Percentiles rank a stretch among this genome's conserved stretches.
These are phyloP conservation scores for Globisporangium rhizosaccharum DNA, from an alignment of 352 stramenopile genomes.

Conservation along the genomic window DNA sequence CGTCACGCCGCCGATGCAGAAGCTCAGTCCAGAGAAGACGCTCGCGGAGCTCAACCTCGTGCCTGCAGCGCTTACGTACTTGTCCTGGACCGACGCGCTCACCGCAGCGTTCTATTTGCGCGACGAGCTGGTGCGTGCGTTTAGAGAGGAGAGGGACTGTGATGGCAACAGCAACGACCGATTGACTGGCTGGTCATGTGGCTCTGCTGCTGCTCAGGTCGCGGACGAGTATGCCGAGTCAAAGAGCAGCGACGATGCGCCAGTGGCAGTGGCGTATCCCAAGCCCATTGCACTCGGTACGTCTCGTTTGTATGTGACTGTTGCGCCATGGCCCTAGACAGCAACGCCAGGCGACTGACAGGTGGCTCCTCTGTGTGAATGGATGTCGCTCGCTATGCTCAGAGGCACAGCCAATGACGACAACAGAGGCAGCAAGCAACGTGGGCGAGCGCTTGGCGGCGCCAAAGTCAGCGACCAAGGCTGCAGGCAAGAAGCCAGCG, in stretches of 20 bases:
- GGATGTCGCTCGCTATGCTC: not conserved
- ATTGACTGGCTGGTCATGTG: not conserved
- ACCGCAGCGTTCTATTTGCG: constrained; percentile 44
- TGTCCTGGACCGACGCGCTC: constrained; percentile 54
- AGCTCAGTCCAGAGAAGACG: constrained; percentile 47
- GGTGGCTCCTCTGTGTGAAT: not conserved
- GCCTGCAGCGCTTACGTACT: constrained; percentile 67
- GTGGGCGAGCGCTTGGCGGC: constrained; percentile 20
- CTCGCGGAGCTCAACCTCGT: constrained; percentile 68
- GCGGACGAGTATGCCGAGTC: constrained; percentile 28
- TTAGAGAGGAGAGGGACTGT: not conserved
- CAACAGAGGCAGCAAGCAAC: constrained; percentile 8
- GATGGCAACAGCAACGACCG: not conserved
- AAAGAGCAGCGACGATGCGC: constrained; percentile 24
- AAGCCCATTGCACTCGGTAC: constrained; percentile 42
- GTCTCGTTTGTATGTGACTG: not conserved
- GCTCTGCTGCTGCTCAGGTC: constrained; percentile 16
- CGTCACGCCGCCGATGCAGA: constrained; percentile 69
- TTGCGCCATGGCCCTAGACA: not conserved
- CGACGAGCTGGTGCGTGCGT: constrained; percentile 37
- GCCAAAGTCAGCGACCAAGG: constrained; percentile 27
- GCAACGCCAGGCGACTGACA: not conserved
- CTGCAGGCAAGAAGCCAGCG: constrained; percentile 52
- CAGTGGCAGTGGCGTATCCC: constrained; percentile 32
- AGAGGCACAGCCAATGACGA: constrained; percentile 22